Conservation (phyloP, 495 filamentous ascomycete genomes). For the Penicillium samsonianum region DNA sequence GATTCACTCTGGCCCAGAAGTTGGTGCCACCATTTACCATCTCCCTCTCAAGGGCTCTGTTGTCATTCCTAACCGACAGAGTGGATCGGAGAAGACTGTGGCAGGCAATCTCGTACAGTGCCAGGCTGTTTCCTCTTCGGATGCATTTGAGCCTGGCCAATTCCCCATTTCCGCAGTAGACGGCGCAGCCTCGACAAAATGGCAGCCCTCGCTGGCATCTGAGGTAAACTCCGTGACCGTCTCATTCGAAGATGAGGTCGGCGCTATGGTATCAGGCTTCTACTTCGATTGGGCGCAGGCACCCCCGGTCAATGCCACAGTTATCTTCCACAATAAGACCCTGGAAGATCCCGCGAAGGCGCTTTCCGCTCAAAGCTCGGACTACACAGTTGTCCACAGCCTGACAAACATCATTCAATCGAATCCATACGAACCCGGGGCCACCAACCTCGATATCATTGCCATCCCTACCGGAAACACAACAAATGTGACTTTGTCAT, state of each 20-base stretch:
- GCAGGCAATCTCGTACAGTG: conserved; percentile 69
- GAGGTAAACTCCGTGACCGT: conserved; percentile 51
- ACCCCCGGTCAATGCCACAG: conserved; percentile 57
- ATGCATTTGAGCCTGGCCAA: conserved; percentile 62
- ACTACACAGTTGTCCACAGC: conserved; percentile 22
- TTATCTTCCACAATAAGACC: conserved; percentile 57
- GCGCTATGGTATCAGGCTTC: conserved; percentile 51
- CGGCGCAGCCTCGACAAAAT: conserved; percentile 67
- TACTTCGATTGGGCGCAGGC: conserved; percentile 67
- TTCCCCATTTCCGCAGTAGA: conserved; percentile 72
- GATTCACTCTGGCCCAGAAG: conserved; percentile 47
- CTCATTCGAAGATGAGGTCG: conserved; percentile 46
- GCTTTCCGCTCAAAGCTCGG: conserved; percentile 1
- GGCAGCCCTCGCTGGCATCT: conserved; percentile 61
- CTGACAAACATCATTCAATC: conserved; percentile 38
- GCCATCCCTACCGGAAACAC: conserved; percentile 47
- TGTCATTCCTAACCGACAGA: conserved; percentile 59
- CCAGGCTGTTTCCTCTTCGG: conserved; percentile 50
- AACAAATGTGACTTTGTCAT: conserved; percentile 44
- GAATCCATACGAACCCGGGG: conserved; percentile 35
- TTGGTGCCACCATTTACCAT: conserved; percentile 42
- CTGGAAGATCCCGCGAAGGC: conserved; percentile 22
- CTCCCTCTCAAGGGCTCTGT: conserved; percentile 55
- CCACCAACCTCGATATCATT: conserved; percentile 34
- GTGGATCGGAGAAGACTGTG: conserved; percentile 48